Conservation (phyloP, 2,329 filamentous ascomycete species). For the Arthroderma sp. region DNA sequence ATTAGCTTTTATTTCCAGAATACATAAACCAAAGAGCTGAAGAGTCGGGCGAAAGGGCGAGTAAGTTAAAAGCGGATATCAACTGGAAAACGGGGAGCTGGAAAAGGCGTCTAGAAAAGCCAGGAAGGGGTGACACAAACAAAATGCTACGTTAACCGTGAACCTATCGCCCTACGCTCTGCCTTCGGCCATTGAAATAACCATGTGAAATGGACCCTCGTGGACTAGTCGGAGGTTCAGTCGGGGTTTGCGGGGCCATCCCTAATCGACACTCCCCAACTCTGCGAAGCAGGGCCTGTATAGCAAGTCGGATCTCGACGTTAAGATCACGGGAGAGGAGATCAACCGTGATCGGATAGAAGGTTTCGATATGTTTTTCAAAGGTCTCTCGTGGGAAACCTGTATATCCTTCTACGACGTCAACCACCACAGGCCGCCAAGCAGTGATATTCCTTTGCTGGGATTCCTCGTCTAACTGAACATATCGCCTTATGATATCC, state of each 20-base stretch:
- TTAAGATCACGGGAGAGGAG: constrained; percentile 72
- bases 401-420: constrained; percentile 85
- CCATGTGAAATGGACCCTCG: constrained; percentile 28
- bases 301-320: constrained; percentile 60
- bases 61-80: not conserved
- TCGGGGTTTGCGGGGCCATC: constrained; percentile 26
- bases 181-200: constrained; percentile 12
- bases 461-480: constrained; percentile 80
- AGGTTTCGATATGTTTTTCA: constrained; percentile 61
- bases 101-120: not conserved
- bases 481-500: constrained; percentile 81
- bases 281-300: constrained; percentile 65
- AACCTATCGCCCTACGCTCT: not conserved
- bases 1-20: constrained; percentile 5
- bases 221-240: constrained; percentile 24
- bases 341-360: constrained; percentile 78
- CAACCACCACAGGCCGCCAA: constrained; percentile 93
- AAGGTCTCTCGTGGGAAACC: constrained; percentile 74
- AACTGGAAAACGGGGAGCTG: not conserved
- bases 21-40: constrained; percentile 4
- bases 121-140: not conserved
- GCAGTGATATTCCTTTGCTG: constrained; percentile 95
- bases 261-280: constrained; percentile 64
- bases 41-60: not conserved
- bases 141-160: not conserved